Base-by-base conservation (phyloP, 192 early-diverging fungal species). In the Gigaspora rosea region DNA sequence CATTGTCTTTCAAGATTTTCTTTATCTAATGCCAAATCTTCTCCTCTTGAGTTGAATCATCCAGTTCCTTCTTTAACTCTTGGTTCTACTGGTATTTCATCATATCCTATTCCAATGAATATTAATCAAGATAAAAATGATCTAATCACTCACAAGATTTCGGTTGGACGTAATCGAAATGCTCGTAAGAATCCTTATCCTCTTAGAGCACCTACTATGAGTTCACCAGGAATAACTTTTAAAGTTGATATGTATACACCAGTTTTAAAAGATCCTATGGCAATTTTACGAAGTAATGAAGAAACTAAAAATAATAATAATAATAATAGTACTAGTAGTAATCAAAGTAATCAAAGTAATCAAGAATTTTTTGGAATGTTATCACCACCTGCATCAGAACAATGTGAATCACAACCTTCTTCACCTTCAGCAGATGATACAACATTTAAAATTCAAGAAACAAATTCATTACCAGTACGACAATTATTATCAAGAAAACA, bases 171-270 rank as follows among this genome's bases (percentile, higher is more conserved):
- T 18, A 15, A 66, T 41, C 41, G 64, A 66, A 66, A n/a, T 6
- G 32, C 18, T 71, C 68, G 68, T 16, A 71, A 71, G n/a, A 71
- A 71, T 71, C 68, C 68, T 33, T 71, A 54, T 32, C 68, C 68
- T 15, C 49, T 52, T 12, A 49, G 68, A 32, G n/a, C 68, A 32
- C 68, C 68, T 12, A 11, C 47, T 15, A 71, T 41, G 6, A 36
- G 12, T 33, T 20, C 68, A 7, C 47, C 50, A 22, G 48, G 49
- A 32, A 51, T 71, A 11, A 49, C 32, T n/a, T n/a, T 48, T 2
- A 68, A 68, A 10, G 41, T 48, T 2, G 66, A 68, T n/a, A 36
- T 68, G 10, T 68, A 48, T 22, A 65, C 33, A 13, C 32, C 36
- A 12, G 32, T 65, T 65, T 20, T 48, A 36, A 68, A 48, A 33